These are phyloP conservation scores for Puccinia novopanici DNA, from an alignment of 1,284 basidiomycete genomes.

Conservation along the genomic window DNA sequence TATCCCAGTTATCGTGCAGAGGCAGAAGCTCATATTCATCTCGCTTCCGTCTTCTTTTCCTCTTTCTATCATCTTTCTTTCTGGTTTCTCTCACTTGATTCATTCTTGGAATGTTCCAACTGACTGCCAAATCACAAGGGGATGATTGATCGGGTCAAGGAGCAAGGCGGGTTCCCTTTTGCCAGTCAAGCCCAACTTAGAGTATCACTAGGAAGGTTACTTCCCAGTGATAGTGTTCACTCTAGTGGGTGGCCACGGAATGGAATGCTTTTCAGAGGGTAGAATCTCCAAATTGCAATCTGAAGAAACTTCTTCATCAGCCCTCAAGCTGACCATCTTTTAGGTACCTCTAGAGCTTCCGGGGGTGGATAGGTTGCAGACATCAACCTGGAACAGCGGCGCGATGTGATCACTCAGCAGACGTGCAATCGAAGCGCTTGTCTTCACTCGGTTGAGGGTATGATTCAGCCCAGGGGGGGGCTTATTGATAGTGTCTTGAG, in stretches of 20 bases:
- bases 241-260: slow-evolving; percentile 18
- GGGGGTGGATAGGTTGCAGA: slow-evolving; percentile 18
- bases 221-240: not conserved
- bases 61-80: no score
- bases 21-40: slow-evolving; percentile 21
- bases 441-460: not conserved
- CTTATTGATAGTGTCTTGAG: not conserved
- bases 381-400: slow-evolving; percentile 1
- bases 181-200: slow-evolving; percentile 9
- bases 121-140: not conserved
- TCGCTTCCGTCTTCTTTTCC: not conserved
- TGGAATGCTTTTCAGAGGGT: slow-evolving; percentile 10
- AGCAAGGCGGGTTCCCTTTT: not conserved
- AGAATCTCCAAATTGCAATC: slow-evolving; percentile 1
- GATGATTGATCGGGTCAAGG: not conserved
- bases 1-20: slow-evolving; percentile 15
- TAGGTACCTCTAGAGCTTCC: not conserved
- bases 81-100: slow-evolving; percentile 7
- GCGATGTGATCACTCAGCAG: not conserved
- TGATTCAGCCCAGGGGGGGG: not conserved
- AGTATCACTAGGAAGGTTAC: not conserved
- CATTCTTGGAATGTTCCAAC: slow-evolving; percentile 8
- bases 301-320: slow-evolving; percentile 12
- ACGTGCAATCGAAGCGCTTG: not conserved
- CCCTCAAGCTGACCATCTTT: slow-evolving; percentile 5